Conservation (phyloP, 2,329 filamentous ascomycete species). For the Fragosphaeria purpurea region DNA sequence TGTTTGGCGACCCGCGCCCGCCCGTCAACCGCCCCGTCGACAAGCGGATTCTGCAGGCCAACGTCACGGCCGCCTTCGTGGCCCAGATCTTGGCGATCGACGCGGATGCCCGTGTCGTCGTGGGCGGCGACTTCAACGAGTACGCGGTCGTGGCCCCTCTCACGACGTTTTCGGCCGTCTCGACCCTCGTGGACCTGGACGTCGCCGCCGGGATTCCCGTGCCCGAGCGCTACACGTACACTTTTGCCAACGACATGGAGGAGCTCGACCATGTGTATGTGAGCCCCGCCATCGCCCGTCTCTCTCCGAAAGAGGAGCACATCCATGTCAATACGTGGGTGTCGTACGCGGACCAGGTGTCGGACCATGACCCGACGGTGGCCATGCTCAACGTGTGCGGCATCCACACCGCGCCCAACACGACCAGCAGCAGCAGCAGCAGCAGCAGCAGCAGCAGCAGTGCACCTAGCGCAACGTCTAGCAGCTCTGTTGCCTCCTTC, state of each 20-base stretch:
- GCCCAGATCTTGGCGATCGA: conserved; percentile 46
- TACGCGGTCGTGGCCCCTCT: conserved; percentile 55
- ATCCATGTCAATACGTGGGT: conserved; percentile 64
- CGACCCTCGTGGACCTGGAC: conserved; percentile 52
- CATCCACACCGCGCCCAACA: conserved; percentile 1
- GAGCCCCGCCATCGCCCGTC: conserved; percentile 38
- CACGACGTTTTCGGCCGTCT: conserved; percentile 39
- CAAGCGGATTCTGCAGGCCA: conserved; percentile 45
- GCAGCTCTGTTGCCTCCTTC: too few species aligned
- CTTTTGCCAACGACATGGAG: conserved; percentile 60
- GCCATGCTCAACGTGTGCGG: conserved; percentile 51
- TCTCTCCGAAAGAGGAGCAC: conserved; percentile 45
- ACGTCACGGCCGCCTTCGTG: conserved; percentile 51
- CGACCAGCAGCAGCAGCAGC: not conserved
- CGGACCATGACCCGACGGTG: conserved; percentile 61
- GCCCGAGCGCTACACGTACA: conserved; percentile 59
- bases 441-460: not conserved
- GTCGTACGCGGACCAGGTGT: conserved; percentile 42
- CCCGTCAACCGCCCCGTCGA: conserved; percentile 56
- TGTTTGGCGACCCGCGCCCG: conserved; percentile 56
- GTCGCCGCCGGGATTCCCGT: conserved; percentile 41
- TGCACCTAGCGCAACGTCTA: not conserved
- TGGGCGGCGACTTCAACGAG: conserved; percentile 64
- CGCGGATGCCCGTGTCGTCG: conserved; percentile 45
- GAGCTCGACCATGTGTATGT: conserved; percentile 63